Conservation (phyloP, 2,329 filamentous ascomycete genomes). For the Cryphonectria japonica region DNA sequence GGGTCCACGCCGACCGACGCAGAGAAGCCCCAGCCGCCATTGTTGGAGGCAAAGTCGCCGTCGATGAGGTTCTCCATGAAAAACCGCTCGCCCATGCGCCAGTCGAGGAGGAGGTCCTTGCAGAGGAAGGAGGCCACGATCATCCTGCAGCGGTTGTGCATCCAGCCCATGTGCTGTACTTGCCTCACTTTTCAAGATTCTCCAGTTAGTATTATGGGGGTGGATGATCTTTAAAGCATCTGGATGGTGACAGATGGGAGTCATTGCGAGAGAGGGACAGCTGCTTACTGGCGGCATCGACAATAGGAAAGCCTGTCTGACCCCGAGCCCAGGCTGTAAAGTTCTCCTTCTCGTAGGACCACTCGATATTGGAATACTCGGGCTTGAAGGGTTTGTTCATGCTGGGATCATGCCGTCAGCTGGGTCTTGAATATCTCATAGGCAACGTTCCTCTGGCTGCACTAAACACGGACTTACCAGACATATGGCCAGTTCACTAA, state of each 20-base stretch:
- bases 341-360: conserved; percentile 73
- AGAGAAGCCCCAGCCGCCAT: conserved; percentile 61
- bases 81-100: conserved; percentile 78
- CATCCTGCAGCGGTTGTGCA: conserved; percentile 89
- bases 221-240: background rate
- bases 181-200: conserved; percentile 62
- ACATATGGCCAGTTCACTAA: conserved; percentile 84
- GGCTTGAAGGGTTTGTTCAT: conserved; percentile 74
- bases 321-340: conserved; percentile 77
- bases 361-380: conserved; percentile 79
- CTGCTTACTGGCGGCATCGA: conserved; percentile 70
- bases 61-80: conserved; percentile 84
- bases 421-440: background rate
- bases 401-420: conserved; percentile 35
- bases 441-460: background rate
- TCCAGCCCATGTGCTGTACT: conserved; percentile 68
- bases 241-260: too few species aligned
- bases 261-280: background rate
- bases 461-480: conserved; percentile 51
- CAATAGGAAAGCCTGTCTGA: conserved; percentile 78
- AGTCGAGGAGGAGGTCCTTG: conserved; percentile 82
- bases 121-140: conserved; percentile 78
- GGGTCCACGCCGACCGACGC: conserved; percentile 44
- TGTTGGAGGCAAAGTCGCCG: conserved; percentile 80
- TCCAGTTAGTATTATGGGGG: background rate